Percentiles rank a stretch among this genome's conserved stretches.
phyloP scores from a whole-genome alignment of 2,329 filamentous ascomycete genomes.

The Botrytis elliptica region DNA sequence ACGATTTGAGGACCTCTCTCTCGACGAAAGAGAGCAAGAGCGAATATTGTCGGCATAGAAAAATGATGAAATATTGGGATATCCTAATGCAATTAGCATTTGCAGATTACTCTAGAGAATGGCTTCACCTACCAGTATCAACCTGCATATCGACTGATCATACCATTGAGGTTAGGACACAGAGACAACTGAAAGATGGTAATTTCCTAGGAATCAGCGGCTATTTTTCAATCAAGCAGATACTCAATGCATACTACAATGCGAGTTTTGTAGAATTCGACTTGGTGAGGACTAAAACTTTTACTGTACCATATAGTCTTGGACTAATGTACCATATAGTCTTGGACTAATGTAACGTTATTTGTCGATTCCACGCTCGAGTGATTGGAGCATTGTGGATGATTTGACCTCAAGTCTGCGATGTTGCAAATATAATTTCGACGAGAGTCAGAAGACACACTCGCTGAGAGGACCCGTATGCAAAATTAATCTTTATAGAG shows the following conservation, averaged over 20 bases:
- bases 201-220: too few species aligned
- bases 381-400: not conserved
- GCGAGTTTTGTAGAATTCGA: not conserved
- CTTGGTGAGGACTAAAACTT: not conserved
- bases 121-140: too few species aligned
- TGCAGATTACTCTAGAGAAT: too few species aligned
- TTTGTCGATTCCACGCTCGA: not conserved
- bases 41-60: too few species aligned
- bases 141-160: too few species aligned
- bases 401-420: not conserved
- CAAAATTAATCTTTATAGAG: not conserved
- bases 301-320: not conserved
- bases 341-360: not conserved
- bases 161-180: too few species aligned
- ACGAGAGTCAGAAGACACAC: too few species aligned
- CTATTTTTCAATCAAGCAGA: not conserved
- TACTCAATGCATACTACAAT: not conserved
- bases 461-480: not conserved
- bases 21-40: too few species aligned
- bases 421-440: not conserved
- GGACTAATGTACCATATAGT: not conserved
- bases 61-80: too few species aligned
- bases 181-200: too few species aligned
- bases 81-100: too few species aligned
- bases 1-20: too few species aligned